phyloP scores from a whole-genome alignment of 352 stramenopile genomes.

The Labyrinthula sp. region DNA sequence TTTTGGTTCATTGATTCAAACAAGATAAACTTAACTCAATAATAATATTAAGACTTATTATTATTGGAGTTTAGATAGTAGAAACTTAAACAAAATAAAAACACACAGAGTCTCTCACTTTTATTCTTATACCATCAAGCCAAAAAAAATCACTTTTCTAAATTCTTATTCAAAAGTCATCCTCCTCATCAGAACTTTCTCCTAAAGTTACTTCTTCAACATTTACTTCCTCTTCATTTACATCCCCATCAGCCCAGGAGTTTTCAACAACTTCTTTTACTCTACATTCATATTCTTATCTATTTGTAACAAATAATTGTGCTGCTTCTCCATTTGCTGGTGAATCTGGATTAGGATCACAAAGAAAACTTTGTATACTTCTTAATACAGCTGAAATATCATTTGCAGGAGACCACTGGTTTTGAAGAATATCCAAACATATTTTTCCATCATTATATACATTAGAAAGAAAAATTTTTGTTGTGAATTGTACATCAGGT shows the following conservation, averaged over 20 bases:
- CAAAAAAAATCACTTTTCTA: no score
- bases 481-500: constrained; percentile 87
- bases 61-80: no score
- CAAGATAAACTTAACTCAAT: no score
- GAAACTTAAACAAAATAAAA: no score
- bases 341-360: constrained; percentile 93
- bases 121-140: no score
- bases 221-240: constrained; percentile 28
- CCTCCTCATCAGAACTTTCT: no score
- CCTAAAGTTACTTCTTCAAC: no score
- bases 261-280: constrained; percentile 96
- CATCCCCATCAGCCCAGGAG: constrained; percentile 40
- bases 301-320: constrained; percentile 90
- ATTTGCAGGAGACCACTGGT: constrained; percentile 99
- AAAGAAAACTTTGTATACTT: constrained; percentile 93
- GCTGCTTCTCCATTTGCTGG: constrained; percentile 93
- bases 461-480: constrained; percentile 99
- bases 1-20: no score
- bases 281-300: constrained; percentile 92
- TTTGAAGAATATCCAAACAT: constrained; percentile 97
- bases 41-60: no score
- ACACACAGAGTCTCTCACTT: no score
- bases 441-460: constrained; percentile 40
- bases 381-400: constrained; percentile 97
- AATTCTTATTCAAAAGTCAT: no score